Percentiles rank a stretch among this genome's conserved stretches.
phyloP scores from a whole-genome alignment of 2,329 filamentous ascomycete species.

The Periconia sp. region DNA sequence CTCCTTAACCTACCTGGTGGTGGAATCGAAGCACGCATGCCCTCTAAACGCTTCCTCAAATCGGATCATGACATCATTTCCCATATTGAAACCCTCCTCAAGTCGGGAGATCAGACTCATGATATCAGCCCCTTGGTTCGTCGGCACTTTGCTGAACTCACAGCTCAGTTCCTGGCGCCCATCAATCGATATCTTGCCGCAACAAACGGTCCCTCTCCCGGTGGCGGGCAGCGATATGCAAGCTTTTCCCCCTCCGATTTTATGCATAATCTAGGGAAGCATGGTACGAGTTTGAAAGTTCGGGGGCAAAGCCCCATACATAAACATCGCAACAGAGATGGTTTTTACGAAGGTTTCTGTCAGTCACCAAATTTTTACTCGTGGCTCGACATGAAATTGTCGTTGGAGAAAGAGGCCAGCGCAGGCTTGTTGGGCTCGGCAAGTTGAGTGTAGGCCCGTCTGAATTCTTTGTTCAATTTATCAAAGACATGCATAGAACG shows the following conservation, averaged over 20 bases:
- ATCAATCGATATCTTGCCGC: conserved; percentile 46
- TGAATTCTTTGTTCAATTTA: too few relatives aligned
- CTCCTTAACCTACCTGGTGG: conserved; percentile 43
- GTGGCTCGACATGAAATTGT: conserved; percentile 47
- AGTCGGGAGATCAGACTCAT: conserved; percentile 30
- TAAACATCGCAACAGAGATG: conserved; percentile 39
- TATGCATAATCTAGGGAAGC: conserved; percentile 39
- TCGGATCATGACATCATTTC: conserved; percentile 37
- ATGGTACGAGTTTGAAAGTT: conserved; percentile 44
- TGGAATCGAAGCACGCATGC: conserved; percentile 41
- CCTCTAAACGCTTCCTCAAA: conserved; percentile 43
- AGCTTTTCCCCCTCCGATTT: conserved; percentile 43
- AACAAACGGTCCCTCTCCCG: conserved; percentile 35
- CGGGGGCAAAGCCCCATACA: conserved; percentile 42
- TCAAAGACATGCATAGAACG: too few relatives aligned
- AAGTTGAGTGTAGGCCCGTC: not conserved
- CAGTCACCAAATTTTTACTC: conserved; percentile 44
- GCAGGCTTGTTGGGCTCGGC: conserved; percentile 35
- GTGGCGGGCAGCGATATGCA: conserved; percentile 41
- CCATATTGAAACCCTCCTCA: conserved; percentile 37
- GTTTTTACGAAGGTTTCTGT: conserved; percentile 43
- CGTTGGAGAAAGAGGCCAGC: conserved; percentile 43
- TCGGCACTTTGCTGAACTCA: conserved; percentile 45
- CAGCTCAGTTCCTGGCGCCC: conserved; percentile 44
- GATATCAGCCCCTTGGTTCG: conserved; percentile 42